Evolutionary conservation across 495 filamentous ascomycete species (phyloP).

Genomic region (Trichocladium antarcticum): DNA sequence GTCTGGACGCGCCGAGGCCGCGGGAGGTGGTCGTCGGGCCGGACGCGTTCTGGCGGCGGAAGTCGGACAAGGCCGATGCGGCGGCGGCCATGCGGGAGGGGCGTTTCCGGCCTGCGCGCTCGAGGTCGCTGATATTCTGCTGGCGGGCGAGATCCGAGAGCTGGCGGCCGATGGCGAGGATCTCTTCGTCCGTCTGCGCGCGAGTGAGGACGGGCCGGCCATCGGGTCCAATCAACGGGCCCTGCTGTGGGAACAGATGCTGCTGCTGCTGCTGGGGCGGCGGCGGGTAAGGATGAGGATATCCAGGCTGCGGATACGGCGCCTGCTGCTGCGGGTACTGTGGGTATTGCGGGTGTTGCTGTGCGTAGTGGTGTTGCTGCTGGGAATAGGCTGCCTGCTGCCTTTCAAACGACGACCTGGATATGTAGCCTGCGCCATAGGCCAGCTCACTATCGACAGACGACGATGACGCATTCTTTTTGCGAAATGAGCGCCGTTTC

Average conservation of each 20-base stretch:
- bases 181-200: constrained; percentile 40
- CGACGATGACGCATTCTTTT: constrained; percentile 38
- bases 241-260: constrained; percentile 4
- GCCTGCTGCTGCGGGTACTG: no score
- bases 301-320: background rate
- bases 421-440: constrained; percentile 45
- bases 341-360: constrained; percentile 1
- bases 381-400: constrained; percentile 4
- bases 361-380: constrained; percentile 3
- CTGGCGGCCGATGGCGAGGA: constrained; percentile 36
- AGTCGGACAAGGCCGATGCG: constrained; percentile 27
- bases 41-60: constrained; percentile 27
- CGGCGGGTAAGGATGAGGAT: background rate
- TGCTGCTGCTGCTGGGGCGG: background rate
- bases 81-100: constrained; percentile 31
- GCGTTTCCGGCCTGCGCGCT: constrained; percentile 28
- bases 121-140: constrained; percentile 34
- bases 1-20: constrained; percentile 32
- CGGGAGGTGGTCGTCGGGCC: constrained; percentile 16
- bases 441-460: constrained; percentile 43
- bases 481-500: constrained; percentile 32
- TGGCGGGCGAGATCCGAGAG: constrained; percentile 36
- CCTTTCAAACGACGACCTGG: constrained; percentile 24
- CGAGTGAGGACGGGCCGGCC: constrained; percentile 21
- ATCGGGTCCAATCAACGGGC: constrained; percentile 19